Conservation (phyloP, 495 filamentous ascomycete species). For the Haplographium delicatum region DNA sequence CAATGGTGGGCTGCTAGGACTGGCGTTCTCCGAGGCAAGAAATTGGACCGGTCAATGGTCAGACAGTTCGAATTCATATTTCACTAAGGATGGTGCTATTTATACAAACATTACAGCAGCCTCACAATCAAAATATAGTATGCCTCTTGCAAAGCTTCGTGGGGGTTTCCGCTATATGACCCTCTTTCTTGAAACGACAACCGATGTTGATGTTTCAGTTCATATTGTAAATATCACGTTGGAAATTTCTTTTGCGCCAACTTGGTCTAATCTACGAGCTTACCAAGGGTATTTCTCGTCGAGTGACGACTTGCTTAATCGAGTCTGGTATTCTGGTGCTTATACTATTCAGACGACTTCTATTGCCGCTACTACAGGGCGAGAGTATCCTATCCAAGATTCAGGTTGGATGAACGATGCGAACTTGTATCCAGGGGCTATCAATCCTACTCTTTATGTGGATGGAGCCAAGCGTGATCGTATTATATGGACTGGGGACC, state of each 20-base stretch:
- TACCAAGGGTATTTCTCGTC: conserved; percentile 61
- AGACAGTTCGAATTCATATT: conserved; percentile 51
- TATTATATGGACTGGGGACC: conserved; percentile 54
- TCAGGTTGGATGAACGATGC: conserved; percentile 29
- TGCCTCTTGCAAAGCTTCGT: conserved; percentile 48
- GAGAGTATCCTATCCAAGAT: conserved; percentile 42
- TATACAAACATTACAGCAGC: conserved; percentile 44
- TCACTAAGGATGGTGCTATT: conserved; percentile 45
- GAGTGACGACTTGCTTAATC: conserved; percentile 53
- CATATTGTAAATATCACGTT: conserved; percentile 39
- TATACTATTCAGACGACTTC: conserved; percentile 59
- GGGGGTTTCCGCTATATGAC: conserved; percentile 59
- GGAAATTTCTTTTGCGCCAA: conserved; percentile 54
- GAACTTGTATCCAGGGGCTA: conserved; percentile 39
- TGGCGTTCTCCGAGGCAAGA: conserved; percentile 59
- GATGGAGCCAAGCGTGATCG: conserved; percentile 57
- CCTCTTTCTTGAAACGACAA: conserved; percentile 38
- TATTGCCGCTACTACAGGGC: conserved; percentile 47
- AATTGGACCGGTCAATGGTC: conserved; percentile 56
- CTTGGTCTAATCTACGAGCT: conserved; percentile 33
- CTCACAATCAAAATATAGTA: conserved; percentile 32
- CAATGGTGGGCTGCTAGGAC: conserved; percentile 43
- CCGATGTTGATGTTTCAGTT: conserved; percentile 23
- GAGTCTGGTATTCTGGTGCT: conserved; percentile 58
- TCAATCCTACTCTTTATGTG: conserved; percentile 34